phyloP scores from a whole-genome alignment of 306 rosid species.

The Abrus pulchellus region DNA sequence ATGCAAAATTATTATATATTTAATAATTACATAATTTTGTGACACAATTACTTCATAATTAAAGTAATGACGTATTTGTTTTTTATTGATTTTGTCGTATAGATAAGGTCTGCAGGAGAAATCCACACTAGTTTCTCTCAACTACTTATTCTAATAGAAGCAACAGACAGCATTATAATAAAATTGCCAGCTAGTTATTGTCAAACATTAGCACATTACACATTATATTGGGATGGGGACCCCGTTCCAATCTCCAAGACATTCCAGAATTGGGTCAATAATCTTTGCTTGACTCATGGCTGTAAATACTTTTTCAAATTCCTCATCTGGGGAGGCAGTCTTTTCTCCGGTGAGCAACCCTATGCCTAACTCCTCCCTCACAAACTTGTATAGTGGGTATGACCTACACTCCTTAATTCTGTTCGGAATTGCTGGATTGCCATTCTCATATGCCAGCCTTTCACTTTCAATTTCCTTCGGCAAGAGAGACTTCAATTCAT shows the following conservation, averaged over 20 bases:
- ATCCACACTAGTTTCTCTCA: conserved; percentile 3
- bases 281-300: conserved; percentile 60
- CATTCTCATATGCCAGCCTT: conserved; percentile 54
- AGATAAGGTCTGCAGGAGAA: neutral
- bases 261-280: conserved; percentile 58
- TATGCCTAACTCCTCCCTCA: conserved; percentile 57
- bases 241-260: conserved; percentile 57
- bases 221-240: conserved; percentile 46
- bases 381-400: conserved; percentile 64
- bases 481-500: conserved; percentile 47
- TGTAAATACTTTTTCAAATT: conserved; percentile 63
- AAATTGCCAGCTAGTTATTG: neutral
- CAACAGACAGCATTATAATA: neutral
- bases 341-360: conserved; percentile 59
- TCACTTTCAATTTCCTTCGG: conserved; percentile 58
- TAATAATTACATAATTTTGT: neutral
- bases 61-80: conserved; percentile 2
- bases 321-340: conserved; percentile 63
- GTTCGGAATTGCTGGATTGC: conserved; percentile 51
- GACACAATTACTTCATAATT: neutral
- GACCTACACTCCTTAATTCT: conserved; percentile 61
- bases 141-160: conserved; percentile 25
- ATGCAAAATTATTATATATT: neutral
- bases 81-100: conserved; percentile 4
- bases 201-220: neutral